Conservation (phyloP, 129 eudicot species). For the Escallonia herrerae region DNA sequence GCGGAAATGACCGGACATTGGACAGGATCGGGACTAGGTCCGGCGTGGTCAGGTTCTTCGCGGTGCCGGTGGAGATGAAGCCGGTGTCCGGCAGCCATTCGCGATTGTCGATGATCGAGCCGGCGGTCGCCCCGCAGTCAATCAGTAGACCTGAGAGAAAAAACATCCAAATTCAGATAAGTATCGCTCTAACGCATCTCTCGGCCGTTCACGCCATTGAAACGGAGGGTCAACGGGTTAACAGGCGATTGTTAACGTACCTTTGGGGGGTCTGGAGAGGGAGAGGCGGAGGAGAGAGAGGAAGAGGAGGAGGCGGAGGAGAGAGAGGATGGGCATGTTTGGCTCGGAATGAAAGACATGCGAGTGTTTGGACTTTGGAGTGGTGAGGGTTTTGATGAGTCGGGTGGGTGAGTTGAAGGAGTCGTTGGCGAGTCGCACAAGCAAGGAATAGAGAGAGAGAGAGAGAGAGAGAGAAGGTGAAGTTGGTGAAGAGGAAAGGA, state of each 20-base stretch:
- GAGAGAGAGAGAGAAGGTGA: slow-evolving; percentile 25
- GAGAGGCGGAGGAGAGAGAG: slow-evolving; percentile 33
- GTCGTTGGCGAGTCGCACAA: slow-evolving; percentile 41
- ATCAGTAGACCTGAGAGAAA: slow-evolving; percentile 36
- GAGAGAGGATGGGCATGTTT: slow-evolving; percentile 29
- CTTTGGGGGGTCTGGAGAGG: slow-evolving; percentile 42
- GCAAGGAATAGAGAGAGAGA: slow-evolving; percentile 29
- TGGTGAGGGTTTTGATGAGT: slow-evolving; percentile 6
- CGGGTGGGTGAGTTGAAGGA: slow-evolving; percentile 41
- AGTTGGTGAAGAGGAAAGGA: slow-evolving; percentile 56
- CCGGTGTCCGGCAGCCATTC: slow-evolving; percentile 54
- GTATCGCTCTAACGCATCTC: too few relatives aligned
- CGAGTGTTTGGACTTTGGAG: slow-evolving; percentile 16
- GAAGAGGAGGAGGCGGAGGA: slow-evolving; percentile 32
- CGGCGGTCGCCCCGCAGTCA: slow-evolving; percentile 57
- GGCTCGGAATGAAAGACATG: background rate
- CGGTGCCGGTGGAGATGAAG: slow-evolving; percentile 45
- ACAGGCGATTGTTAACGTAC: background rate
- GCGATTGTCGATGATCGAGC: slow-evolving; percentile 23
- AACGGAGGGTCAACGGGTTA: too few relatives aligned
- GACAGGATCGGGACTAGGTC: slow-evolving; percentile 29
- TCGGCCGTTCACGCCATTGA: too few relatives aligned
- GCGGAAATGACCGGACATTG: slow-evolving; percentile 72
- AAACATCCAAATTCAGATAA: background rate
- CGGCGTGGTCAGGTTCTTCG: slow-evolving; percentile 18